phyloP scores from a whole-genome alignment of 805 yeast species.

The Wickerhamiella alocasiicola region DNA sequence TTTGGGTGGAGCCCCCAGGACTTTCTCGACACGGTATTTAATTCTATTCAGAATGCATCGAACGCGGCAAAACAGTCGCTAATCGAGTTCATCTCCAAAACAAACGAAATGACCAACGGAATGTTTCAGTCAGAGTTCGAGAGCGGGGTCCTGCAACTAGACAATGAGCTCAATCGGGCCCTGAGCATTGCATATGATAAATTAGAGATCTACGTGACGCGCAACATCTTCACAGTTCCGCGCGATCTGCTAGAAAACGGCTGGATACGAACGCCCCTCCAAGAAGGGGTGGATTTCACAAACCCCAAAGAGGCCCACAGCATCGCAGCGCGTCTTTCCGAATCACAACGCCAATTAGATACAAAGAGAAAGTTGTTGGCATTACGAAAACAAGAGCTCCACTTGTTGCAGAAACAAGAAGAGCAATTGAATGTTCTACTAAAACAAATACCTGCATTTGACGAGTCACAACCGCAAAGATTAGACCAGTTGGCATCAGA shows the following conservation, averaged over 20 bases:
- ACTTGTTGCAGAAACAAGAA: constrained; percentile 1
- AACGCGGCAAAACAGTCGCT: constrained; percentile 71
- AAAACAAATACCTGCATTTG: background rate
- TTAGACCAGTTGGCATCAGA: background rate
- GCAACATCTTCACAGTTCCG: constrained; percentile 68
- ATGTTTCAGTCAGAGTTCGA: constrained; percentile 17
- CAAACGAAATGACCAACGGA: constrained; percentile 23
- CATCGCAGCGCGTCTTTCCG: background rate
- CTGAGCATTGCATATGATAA: constrained; percentile 71
- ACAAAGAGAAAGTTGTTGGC: background rate
- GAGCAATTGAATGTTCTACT: background rate
- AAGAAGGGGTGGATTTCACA: constrained; percentile 32
- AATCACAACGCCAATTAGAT: background rate
- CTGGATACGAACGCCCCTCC: constrained; percentile 56
- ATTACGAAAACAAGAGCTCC: background rate
- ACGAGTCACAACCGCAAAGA: background rate
- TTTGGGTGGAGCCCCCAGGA: constrained; percentile 75
- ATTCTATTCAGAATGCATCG: constrained; percentile 74
- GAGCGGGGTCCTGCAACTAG: constrained; percentile 57
- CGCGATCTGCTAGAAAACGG: constrained; percentile 51
- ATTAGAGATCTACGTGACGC: constrained; percentile 65
- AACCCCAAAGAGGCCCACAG: background rate
- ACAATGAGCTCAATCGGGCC: constrained; percentile 66
- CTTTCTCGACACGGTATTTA: constrained; percentile 74
- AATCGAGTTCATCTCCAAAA: constrained; percentile 43